Evolutionary conservation across 2,329 filamentous ascomycete species (phyloP).

Genomic region (Aspergillus pseudoviridinutans): DNA sequence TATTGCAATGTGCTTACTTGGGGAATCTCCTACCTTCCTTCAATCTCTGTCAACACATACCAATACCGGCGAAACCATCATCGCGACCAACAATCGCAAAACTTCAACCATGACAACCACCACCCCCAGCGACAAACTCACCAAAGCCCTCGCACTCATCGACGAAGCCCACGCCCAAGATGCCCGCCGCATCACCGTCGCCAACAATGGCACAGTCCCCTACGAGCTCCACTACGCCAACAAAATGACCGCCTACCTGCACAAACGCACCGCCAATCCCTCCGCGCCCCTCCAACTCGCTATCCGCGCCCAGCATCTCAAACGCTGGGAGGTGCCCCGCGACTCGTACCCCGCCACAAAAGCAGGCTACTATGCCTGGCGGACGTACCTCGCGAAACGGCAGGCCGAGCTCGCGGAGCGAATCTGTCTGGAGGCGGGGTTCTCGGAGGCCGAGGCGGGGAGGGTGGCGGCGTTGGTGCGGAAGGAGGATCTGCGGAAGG

Average conservation of each 20-base stretch:
- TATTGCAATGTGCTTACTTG: too few species aligned
- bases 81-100: neutral
- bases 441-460: conserved; percentile 51
- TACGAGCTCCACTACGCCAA: conserved; percentile 81
- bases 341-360: conserved; percentile 69
- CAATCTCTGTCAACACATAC: neutral
- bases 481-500: conserved; percentile 66
- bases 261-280: conserved; percentile 56
- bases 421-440: conserved; percentile 53
- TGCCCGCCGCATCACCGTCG: conserved; percentile 48
- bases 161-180: conserved; percentile 69
- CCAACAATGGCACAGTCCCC: conserved; percentile 43
- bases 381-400: conserved; percentile 67
- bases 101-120: neutral
- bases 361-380: conserved; percentile 75
- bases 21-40: neutral
- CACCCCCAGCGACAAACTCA: conserved; percentile 30
- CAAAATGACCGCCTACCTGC: conserved; percentile 73
- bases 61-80: neutral
- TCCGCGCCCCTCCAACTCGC: conserved; percentile 68
- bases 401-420: conserved; percentile 59
- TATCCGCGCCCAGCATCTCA: conserved; percentile 79
- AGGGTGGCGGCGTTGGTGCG: conserved; percentile 68
- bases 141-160: conserved; percentile 60
- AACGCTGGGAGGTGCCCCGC: conserved; percentile 79